phyloP scores from a whole-genome alignment of 2,329 filamentous ascomycete species.

The Beauveria sp. region DNA sequence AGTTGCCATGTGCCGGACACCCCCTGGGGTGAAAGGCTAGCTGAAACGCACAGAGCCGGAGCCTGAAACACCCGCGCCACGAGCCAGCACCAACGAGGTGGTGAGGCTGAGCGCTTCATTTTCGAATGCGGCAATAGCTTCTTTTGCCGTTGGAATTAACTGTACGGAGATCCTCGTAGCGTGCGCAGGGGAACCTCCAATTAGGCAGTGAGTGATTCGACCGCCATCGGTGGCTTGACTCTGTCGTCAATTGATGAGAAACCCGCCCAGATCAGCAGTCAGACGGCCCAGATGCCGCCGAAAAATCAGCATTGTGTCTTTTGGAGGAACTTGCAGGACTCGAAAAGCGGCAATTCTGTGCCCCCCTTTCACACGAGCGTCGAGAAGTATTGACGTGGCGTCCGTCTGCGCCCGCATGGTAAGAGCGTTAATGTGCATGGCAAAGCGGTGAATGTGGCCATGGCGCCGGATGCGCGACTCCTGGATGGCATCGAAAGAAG shows the following conservation, averaged over 20 bases:
- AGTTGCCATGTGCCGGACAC: not conserved
- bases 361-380: not conserved
- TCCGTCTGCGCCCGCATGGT: not conserved
- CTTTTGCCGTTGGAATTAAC: not conserved
- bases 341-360: not conserved
- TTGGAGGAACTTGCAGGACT: not conserved
- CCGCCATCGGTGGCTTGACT: not conserved
- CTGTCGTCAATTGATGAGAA: not conserved
- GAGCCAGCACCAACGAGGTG: not conserved
- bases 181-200: not conserved
- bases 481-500: not conserved
- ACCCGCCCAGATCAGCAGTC: too few species aligned
- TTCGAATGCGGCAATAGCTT: not conserved
- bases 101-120: not conserved
- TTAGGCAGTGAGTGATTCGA: not conserved
- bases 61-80: slow-evolving; percentile 8
- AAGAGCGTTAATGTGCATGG: not conserved
- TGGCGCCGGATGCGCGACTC: not conserved
- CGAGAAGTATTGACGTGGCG: not conserved
- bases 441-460: not conserved
- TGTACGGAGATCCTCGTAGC: not conserved
- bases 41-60: slow-evolving; percentile 7
- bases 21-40: not conserved
- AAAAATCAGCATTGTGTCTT: too few species aligned
- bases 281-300: too few species aligned